Evolutionary conservation across 2,329 filamentous ascomycete genomes (phyloP), one percentile per base, ranked within the genome.

Genomic region (Diaporthe australafricana): DNA sequence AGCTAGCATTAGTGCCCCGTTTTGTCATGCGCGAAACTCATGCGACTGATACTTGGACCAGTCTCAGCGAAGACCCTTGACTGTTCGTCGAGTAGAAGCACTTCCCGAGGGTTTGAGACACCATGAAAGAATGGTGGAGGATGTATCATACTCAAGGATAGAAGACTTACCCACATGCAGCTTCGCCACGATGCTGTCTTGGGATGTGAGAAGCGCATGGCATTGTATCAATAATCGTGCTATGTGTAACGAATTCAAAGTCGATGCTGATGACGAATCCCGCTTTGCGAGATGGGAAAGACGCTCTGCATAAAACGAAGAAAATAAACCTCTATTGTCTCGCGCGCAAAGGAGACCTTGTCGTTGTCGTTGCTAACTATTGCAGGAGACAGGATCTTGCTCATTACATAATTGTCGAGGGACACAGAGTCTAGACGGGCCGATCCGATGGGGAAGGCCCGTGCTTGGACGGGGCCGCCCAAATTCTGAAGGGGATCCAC

Each of bases 391-490:
- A 42, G 11, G 40, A 11, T 16, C 38, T 40, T 16, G 6, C 8
- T 8, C 38, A n/a, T 60, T 40, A 42, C 5, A 14, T 60, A 20
- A 42, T 7, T 27, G 32, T 40, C 2, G 55, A 60, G 4, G n/a
- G 25, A 45, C 16, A 30, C n/a, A 42, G 16, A 22, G 2, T 32
- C 57, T 32, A 62, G 57, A 47, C 57, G 57, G 57, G 57, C 40
- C 57, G 57, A 62, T 62, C 57, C 57, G 57, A 22, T 47, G 40
- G 22, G 40, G 9, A 5, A 47, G 40, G 57, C 17, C 57, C 22
- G 57, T 62, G 57, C 40, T 16, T 42, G 35, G 38, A 22, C 12
- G 56, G 38, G 25, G 16, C 25, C 9, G 38, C 38, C 42, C 38
- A 62, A 1, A 4, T 30, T 45, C 42, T 63, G 57, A 3, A 63